These are phyloP conservation scores for Murraya koenigii DNA, from an alignment of 345 rosid genomes.

Conservation along the genomic window DNA sequence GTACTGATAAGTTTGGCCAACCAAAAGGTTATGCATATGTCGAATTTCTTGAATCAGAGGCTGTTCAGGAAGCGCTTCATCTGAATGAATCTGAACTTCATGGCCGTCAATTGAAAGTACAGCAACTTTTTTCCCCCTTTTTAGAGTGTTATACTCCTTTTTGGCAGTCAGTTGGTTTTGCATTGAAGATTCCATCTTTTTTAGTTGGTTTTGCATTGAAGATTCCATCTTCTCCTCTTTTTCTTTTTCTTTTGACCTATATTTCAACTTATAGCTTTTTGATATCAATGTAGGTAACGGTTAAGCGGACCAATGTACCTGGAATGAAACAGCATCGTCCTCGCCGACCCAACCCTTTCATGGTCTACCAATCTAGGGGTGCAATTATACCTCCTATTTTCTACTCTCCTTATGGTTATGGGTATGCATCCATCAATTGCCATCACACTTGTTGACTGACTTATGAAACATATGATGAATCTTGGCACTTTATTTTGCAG, in stretches of 20 bases:
- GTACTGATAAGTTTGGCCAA: conserved; percentile 68
- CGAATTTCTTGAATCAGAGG: conserved; percentile 65
- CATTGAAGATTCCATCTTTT: not conserved
- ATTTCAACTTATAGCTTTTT: not conserved
- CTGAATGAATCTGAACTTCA: conserved; percentile 70
- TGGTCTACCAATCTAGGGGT: conserved; percentile 38
- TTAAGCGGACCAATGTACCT: conserved; percentile 65
- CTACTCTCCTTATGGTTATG: conserved; percentile 60
- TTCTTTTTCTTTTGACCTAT: not conserved
- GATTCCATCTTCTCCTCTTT: conserved; percentile 1
- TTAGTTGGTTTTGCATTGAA: not conserved
- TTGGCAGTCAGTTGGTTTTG: not conserved
- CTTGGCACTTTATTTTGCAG: conserved; percentile 32
- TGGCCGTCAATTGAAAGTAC: conserved; percentile 74
- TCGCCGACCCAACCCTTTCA: conserved; percentile 44
- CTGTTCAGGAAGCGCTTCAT: conserved; percentile 61
- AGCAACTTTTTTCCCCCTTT: not conserved
- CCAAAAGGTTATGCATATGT: conserved; percentile 84
- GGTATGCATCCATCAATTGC: conserved; percentile 32
- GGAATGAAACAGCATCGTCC: conserved; percentile 77
- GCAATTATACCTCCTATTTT: conserved; percentile 44
- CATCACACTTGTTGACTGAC: not conserved
- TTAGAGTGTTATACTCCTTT: not conserved
- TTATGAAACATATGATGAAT: not conserved
- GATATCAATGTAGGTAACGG: conserved; percentile 42